Base-by-base conservation (phyloP, 73 alveolate species). In the Paramecium sonneborni region DNA sequence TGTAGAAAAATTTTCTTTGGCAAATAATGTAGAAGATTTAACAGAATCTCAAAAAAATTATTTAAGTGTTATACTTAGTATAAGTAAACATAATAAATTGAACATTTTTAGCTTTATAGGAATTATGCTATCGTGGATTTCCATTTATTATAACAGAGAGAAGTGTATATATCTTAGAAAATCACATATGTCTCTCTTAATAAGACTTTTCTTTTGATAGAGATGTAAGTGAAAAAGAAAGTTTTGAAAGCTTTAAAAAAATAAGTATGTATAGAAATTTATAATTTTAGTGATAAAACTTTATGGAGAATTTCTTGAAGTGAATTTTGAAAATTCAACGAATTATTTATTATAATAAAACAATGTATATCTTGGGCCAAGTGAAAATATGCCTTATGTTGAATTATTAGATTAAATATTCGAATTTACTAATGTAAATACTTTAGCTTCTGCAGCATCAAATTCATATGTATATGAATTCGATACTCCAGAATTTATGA, bases 401-500 rank as follows among this genome's bases (percentile, higher is more conserved):
- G 90, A 79, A 21, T 79, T 79, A 10, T 20, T 79, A 14, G 55
- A 79, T 43, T 14, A 8, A 10, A 43, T 79, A 41, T 79, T 79
- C 20, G 44, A 39, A 79, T 43, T 79, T 15, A 79, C 76, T n/a
- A 72, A 79, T 79, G 74, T 26, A 0, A 21, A 1, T 3, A 23
- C 90, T 43, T 15, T 43, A 9, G 70, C 72, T 24, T 20, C 41
- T 6, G 55, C 28, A 35, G 18, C 35, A 21, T 32, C 86, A 35
- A 72, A 72, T 72, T 72, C 86, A 12, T 72, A 72, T 72, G 86
- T 72, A 4, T 79, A 79, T 21, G 55, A 11, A 30, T 79, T 43
- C 41, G 90, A 43, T 79, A 79, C 90, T 23, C 74, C 90, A 41
- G 69, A 79, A 6, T 79, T 46, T 79, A 79, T 79, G 74, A 39